Evolutionary conservation across 345 rosid species (phyloP), one percentile per base, ranked within the genome.

Genomic region (Schrenkiella parvula): DNA sequence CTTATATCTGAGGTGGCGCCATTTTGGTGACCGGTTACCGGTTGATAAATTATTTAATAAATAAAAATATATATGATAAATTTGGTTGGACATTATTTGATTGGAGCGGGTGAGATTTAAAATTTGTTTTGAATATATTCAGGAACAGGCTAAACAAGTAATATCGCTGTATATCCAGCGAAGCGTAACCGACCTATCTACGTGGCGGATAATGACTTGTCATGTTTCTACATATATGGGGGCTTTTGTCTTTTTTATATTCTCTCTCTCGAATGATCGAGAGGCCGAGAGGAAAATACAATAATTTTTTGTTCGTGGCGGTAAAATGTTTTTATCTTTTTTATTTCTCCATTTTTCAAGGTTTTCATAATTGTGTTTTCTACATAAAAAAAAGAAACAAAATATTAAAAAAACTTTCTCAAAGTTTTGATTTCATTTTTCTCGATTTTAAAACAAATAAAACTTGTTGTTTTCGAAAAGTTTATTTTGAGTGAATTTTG

Each of bases 191-290:
- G 78, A 66, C 78, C 72, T 15, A 17, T 60, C 67, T 74, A 66
- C 78, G 78, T 74, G 78, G 72, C 65, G 53, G 70, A 74, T 57
- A 66, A n/a, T 66, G 78, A 74, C 72, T 74, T 66, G 78, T 57
- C 78, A 74, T 74, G 53, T 47, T 57, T 66, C 60, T 73, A 74
- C 37, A 38, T 38, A 51, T 48, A 56, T 47, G 41, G 34, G 21
- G 12, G 53, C 25, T 73, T 73, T 73, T 57, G 72, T 66, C 59
- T n/a, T 65, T 56, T 53, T 71, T 39, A 46, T 66, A 66, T 57
- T 57, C 75, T 62, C 35, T 71, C 18, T 66, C 72, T 18, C 7
- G 72, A 74, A 66, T 35, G 57, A 64, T 74, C 72, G 11, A 74
- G 15, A 68, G 55, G 37, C 66, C 72, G n/a, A 74, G 8, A 68